Base-by-base conservation (phyloP, 768 basidiomycete genomes). In the Hygrophorus russula region DNA sequence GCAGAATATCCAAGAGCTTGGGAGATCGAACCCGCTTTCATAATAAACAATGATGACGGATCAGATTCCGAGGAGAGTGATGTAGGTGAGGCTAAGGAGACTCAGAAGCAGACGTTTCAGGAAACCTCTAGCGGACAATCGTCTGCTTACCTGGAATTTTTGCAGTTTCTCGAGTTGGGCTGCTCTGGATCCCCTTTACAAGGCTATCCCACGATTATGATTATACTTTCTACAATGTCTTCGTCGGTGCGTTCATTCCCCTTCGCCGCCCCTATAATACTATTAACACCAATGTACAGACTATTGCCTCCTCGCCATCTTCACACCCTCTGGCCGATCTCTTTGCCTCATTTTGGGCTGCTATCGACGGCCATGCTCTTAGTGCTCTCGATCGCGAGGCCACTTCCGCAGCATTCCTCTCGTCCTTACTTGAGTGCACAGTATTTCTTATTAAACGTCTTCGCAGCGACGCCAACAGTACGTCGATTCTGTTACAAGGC, bases 181-280 rank as follows among this genome's bases (percentile, higher is more conserved):
- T 96, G 91, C 57, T 74, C 76, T n/a, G 82, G 84, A 0, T 76
- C 81, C 4, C 82, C 90, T 0, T 56, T 76, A 1, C 72, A 83
- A 49, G 85, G 84, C 2, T 98, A 96, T 58, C 90, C 89, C 0
- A 70, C 80, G 1, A 69, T 94, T 19, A 63, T 96, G 13, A 68
- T 96, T 18, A 69, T 92, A 18, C 56, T 97, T 11, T 85, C 89
- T 1, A 91, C 88, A 0, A 73, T 97, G 10, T 85, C 90, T 0
- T 58, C 69, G 10, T 65, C 69, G 33, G 84, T 88, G 60, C 40
- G 77, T 57, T 14, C 17, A 13, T 30, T 44, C 7, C 12, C 24
- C 24, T 20, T 31, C 15, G 39, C 42, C 45, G 38, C 24, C 20
- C n/a, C 5, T 13, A 18, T 13, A 14, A 10, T 19, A 27, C 13